phyloP scores from a whole-genome alignment of 2,329 filamentous ascomycete genomes.

The Pseudogymnoascus sp. region DNA sequence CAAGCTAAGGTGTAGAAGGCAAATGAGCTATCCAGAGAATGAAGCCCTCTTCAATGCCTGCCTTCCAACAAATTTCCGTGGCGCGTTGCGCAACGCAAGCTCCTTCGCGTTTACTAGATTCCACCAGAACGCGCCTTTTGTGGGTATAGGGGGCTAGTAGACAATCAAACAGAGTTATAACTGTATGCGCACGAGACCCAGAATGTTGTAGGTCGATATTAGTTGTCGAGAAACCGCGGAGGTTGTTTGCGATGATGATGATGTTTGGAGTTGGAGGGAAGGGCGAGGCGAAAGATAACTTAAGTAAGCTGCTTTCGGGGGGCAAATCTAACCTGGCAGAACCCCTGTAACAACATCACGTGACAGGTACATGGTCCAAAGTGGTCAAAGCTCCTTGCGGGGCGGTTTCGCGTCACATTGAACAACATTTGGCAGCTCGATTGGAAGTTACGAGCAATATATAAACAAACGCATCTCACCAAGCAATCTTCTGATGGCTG shows the following conservation, averaged over 20 bases:
- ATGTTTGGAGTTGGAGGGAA: neutral
- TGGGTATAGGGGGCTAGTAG: neutral
- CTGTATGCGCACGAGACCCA: conserved; percentile 2
- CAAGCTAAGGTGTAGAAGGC: conserved; percentile 23
- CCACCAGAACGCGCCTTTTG: neutral
- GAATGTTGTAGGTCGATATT: neutral
- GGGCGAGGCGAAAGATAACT: neutral
- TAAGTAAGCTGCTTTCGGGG: neutral
- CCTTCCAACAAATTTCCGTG: conserved; percentile 5
- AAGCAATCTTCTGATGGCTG: conserved; percentile 50
- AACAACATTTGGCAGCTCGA: neutral
- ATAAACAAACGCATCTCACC: neutral
- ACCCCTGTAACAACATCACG: neutral
- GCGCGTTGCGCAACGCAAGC: conserved; percentile 5
- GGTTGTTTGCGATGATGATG: conserved; percentile 5
- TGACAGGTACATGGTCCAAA: neutral
- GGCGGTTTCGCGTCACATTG: neutral
- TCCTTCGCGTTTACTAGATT: conserved; percentile 2
- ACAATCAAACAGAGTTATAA: conserved; percentile 7
- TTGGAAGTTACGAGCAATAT: neutral
- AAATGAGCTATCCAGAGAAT: conserved; percentile 20
- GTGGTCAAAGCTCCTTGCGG: conserved; percentile 1
- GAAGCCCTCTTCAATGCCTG: conserved; percentile 10
- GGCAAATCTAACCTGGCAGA: neutral
- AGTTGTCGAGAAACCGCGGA: neutral